Percentiles rank a stretch among this genome's conserved stretches.
Conservation (phyloP, 495 filamentous ascomycete genomes). For the Trichocladium antarcticum region DNA sequence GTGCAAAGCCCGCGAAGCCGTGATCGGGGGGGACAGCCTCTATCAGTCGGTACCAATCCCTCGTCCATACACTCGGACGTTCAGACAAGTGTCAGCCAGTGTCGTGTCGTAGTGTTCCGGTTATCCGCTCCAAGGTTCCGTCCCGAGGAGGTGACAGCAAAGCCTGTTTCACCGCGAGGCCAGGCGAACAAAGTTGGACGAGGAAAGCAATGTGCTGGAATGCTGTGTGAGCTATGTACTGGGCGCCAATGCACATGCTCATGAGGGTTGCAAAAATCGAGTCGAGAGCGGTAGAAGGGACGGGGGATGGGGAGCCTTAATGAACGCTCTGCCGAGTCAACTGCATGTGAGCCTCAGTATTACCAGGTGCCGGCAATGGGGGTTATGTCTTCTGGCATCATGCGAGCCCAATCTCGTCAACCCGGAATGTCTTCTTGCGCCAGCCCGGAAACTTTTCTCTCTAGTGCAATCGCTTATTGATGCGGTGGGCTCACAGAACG, state of each 20-base stretch:
- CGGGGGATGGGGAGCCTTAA: background rate
- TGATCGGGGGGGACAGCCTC: background rate
- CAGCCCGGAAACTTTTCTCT: background rate
- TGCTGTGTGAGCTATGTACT: background rate
- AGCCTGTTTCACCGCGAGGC: background rate
- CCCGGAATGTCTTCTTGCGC: background rate
- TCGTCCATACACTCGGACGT: background rate
- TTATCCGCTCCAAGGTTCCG: slow-evolving; percentile 3
- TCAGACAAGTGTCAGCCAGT: background rate
- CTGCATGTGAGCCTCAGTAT: background rate
- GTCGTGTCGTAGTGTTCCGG: slow-evolving; percentile 1
- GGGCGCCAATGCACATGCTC: no score
- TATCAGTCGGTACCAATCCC: background rate
- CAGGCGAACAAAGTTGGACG: background rate
- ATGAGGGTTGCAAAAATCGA: background rate
- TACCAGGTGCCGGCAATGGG: background rate
- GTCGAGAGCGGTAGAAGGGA: background rate
- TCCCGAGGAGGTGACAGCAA: background rate
- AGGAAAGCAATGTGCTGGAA: background rate
- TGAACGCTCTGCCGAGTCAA: background rate
- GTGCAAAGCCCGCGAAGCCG: background rate
- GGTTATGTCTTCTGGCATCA: background rate
- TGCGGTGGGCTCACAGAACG: slow-evolving; percentile 3
- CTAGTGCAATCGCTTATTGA: background rate
- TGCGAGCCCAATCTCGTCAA: background rate